phyloP scores from a whole-genome alignment of 306 rosid species.

The Hippophae tibetana region DNA sequence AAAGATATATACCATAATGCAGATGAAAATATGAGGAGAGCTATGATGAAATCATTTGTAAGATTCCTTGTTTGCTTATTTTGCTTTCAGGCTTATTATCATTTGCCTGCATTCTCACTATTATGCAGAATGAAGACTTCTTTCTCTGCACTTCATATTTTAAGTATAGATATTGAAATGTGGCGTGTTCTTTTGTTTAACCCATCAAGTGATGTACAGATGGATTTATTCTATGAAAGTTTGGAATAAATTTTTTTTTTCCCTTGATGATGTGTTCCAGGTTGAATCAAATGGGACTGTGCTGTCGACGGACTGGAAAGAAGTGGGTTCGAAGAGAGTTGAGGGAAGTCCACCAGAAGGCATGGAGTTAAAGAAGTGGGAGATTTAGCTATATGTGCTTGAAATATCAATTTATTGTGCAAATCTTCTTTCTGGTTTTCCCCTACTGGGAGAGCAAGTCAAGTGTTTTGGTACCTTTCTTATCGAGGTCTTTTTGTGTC shows the following conservation, averaged over 20 bases:
- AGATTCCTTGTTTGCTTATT: neutral
- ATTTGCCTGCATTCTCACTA: no score
- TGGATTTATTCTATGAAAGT: neutral
- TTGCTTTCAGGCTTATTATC: neutral
- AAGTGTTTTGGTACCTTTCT: no score
- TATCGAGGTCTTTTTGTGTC: no score
- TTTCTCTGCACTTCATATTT: no score
- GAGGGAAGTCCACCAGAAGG: constrained; percentile 16
- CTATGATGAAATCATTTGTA: constrained; percentile 19
- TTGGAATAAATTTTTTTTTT: neutral
- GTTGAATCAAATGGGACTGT: constrained; percentile 21
- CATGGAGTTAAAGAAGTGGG: constrained; percentile 19
- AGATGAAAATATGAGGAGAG: constrained; percentile 22
- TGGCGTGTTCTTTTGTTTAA: no score
- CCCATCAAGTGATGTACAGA: no score
- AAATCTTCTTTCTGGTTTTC: no score
- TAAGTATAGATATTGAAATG: no score
- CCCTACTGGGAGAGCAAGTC: no score
- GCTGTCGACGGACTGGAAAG: constrained; percentile 17
- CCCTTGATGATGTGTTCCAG: neutral
- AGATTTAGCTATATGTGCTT: neutral
- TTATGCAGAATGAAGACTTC: no score
- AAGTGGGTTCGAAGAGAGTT: constrained; percentile 13
- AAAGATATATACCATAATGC: constrained; percentile 27
- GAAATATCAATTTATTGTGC: no score